Conservation (phyloP, 139 green algal genomes). For the Chlorella ohadii region DNA sequence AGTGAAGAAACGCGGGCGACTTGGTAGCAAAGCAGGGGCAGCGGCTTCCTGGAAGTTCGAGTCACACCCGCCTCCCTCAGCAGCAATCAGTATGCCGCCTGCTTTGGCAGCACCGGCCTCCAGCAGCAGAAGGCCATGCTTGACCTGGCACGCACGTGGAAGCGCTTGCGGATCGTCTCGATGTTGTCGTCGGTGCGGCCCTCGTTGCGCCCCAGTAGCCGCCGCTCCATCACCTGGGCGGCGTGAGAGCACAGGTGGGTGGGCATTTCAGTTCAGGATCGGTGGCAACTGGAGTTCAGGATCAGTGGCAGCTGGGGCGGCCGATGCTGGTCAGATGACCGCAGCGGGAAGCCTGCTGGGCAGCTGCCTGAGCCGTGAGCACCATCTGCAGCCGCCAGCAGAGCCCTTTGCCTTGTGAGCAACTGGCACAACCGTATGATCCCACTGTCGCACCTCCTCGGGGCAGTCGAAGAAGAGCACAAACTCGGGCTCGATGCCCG, state of each 20-base stretch:
- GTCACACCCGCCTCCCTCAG: too few species aligned
- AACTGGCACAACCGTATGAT: background rate
- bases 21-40: background rate
- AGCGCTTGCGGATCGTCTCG: constrained; percentile 96
- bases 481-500: constrained; percentile 82
- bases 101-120: background rate
- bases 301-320: too few species aligned
- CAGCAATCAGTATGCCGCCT: too few species aligned
- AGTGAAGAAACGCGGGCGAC: background rate
- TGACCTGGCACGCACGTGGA: constrained; percentile 67
- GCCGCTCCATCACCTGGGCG: constrained; percentile 79
- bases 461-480: constrained; percentile 97
- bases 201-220: constrained; percentile 89
- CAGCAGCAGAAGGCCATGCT: background rate
- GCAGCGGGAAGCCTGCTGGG: too few species aligned
- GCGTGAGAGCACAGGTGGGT: too few species aligned
- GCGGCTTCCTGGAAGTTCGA: too few species aligned
- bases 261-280: too few species aligned
- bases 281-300: too few species aligned
- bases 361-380: too few species aligned
- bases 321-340: too few species aligned
- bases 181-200: constrained; percentile 97
- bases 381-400: too few species aligned
- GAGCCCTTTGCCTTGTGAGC: too few species aligned
- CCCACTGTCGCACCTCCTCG: constrained; percentile 52